These are phyloP conservation scores for Mucor saturninus DNA, from an alignment of 371 early-diverging fungal species.

Conservation along the genomic window DNA sequence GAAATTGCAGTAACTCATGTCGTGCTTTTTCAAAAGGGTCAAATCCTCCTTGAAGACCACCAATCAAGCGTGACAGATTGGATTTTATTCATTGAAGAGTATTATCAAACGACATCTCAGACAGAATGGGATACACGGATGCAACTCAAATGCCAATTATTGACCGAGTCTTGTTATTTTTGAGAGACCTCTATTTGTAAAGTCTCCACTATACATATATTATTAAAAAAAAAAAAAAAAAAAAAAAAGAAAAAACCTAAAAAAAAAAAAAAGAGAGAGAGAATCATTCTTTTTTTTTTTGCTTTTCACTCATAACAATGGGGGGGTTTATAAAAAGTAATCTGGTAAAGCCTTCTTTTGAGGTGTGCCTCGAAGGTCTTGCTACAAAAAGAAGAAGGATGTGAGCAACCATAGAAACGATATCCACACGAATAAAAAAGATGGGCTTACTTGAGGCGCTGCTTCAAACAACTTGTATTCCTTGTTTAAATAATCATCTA, in stretches of 20 bases:
- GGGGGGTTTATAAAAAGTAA: constrained; percentile 78
- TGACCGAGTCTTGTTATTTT: constrained; percentile 21
- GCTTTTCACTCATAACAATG: no score
- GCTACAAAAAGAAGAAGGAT: constrained; percentile 24
- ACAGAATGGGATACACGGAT: constrained; percentile 31
- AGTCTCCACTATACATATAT: not conserved
- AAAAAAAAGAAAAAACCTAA: not conserved
- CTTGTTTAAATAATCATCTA: constrained; percentile 89
- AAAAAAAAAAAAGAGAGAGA: not conserved
- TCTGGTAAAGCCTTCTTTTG: constrained; percentile 87
- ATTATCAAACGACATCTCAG: constrained; percentile 22
- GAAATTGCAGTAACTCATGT: constrained; percentile 28
- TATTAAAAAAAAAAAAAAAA: not conserved
- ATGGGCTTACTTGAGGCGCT: constrained; percentile 66
- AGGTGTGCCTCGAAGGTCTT: constrained; percentile 80
- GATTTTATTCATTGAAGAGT: constrained; percentile 18
- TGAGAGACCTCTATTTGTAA: not conserved
- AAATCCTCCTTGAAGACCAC: not conserved
- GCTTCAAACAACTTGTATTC: constrained; percentile 89
- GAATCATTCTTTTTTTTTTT: no score
- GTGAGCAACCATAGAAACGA: not conserved
- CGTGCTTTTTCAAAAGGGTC: not conserved
- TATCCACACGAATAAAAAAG: not conserved
- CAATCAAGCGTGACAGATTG: constrained; percentile 6
- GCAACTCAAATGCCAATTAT: constrained; percentile 33